Conservation (phyloP, 2,329 filamentous ascomycete species). For the Cladosporium austrohemisphaericum region DNA sequence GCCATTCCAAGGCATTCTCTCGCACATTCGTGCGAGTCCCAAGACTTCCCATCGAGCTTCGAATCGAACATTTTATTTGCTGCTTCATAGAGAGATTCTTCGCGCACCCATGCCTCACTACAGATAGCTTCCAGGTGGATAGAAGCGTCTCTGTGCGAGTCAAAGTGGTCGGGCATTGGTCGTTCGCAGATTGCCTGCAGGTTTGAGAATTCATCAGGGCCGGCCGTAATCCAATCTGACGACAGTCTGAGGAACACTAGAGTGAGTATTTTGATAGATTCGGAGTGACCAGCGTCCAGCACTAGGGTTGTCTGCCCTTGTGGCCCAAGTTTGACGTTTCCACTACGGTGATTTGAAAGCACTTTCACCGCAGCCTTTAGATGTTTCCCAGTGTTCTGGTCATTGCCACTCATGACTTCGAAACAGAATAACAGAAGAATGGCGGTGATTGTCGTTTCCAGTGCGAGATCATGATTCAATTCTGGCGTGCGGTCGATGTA, state of each 20-base stretch:
- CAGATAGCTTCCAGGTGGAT: constrained; percentile 6
- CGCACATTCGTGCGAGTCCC: background rate
- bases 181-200: constrained; percentile 11
- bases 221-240: constrained; percentile 11
- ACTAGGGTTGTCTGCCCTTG: background rate
- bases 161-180: constrained; percentile 3
- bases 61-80: background rate
- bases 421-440: constrained; percentile 19
- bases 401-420: constrained; percentile 14
- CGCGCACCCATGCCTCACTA: background rate
- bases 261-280: constrained; percentile 7
- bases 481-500: constrained; percentile 7
- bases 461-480: background rate
- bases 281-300: background rate
- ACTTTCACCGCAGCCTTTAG: constrained; percentile 6
- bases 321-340: background rate
- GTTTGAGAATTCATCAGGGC: background rate
- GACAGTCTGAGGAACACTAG: constrained; percentile 16
- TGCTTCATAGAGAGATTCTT: background rate
- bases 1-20: background rate
- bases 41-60: background rate
- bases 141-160: constrained; percentile 7
- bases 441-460: constrained; percentile 13
- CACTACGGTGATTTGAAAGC: background rate
- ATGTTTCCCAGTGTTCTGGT: constrained; percentile 15